Evolutionary conservation across 2,329 filamentous ascomycete genomes (phyloP).

Genomic region (Purpureocillium lavendulum): DNA sequence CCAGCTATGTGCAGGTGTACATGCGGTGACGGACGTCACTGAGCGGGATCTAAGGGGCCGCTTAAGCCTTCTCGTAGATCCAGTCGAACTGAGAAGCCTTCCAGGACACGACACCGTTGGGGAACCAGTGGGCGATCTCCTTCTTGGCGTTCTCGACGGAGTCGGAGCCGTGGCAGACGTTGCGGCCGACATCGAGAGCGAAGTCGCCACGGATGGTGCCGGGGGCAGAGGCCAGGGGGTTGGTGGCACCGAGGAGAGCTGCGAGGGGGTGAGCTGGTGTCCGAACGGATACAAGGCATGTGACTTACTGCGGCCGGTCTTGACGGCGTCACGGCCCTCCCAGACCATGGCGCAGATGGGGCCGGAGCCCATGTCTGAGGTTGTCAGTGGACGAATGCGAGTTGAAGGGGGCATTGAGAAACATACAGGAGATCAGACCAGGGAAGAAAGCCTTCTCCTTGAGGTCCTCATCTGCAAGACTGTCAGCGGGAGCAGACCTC

Average conservation of each 20-base stretch:
- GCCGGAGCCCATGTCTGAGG: slow-evolving; percentile 86
- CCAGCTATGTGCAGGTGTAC: neutral
- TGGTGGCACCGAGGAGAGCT: slow-evolving; percentile 96
- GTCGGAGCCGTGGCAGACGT: slow-evolving; percentile 99
- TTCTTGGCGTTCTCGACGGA: slow-evolving; percentile 98
- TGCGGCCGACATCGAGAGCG: slow-evolving; percentile 77
- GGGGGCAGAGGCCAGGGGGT: slow-evolving; percentile 87
- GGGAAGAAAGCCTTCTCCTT: slow-evolving; percentile 94
- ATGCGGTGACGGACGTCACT: slow-evolving; percentile 1
- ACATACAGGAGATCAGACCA: slow-evolving; percentile 82
- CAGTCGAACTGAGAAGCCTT: slow-evolving; percentile 80
- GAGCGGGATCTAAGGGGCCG: no score
- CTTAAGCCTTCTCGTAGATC: slow-evolving; percentile 85
- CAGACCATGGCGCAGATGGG: slow-evolving; percentile 99
- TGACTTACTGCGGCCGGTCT: slow-evolving; percentile 81
- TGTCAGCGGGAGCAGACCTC: neutral
- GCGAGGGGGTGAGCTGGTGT: slow-evolving; percentile 7
- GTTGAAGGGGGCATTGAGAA: neutral
- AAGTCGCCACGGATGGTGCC: slow-evolving; percentile 97
- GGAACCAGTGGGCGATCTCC: slow-evolving; percentile 99
- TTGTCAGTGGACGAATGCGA: slow-evolving; percentile 2
- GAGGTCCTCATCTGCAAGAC: slow-evolving; percentile 65
- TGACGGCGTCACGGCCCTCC: slow-evolving; percentile 98
- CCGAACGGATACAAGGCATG: neutral
- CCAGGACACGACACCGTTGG: slow-evolving; percentile 76